Conservation (phyloP, 495 filamentous ascomycete species). For the Podospora comata region DNA sequence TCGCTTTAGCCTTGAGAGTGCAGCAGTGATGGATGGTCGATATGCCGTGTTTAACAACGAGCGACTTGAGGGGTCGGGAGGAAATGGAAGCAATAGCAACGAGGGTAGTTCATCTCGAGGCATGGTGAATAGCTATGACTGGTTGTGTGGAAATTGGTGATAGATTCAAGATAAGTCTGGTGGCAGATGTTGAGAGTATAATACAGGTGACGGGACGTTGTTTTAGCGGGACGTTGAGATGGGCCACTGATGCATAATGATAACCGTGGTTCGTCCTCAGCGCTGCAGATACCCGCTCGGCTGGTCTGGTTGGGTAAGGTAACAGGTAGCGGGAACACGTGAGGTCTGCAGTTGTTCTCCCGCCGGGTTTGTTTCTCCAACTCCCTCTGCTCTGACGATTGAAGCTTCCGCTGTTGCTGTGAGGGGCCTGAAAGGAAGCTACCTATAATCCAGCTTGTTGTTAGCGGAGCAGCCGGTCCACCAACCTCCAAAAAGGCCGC, state of each 20-base stretch:
- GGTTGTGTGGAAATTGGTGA: background rate
- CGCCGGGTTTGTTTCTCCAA: background rate
- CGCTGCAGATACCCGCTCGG: background rate
- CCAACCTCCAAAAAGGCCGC: background rate
- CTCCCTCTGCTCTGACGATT: background rate
- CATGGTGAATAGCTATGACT: slow-evolving; percentile 11
- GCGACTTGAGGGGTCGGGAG: slow-evolving; percentile 47
- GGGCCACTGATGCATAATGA: background rate
- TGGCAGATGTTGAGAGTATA: background rate
- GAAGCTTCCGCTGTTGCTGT: background rate
- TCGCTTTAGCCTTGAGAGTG: slow-evolving; percentile 44
- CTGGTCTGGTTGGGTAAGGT: background rate
- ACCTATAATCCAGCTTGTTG: background rate
- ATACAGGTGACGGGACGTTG: background rate
- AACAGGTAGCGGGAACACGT: background rate
- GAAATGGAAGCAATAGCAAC: slow-evolving; percentile 57
- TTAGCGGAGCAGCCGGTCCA: background rate
- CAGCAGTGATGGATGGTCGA: slow-evolving; percentile 48
- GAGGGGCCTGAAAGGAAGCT: background rate
- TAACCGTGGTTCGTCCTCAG: background rate
- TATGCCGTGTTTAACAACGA: slow-evolving; percentile 55
- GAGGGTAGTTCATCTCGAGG: slow-evolving; percentile 38
- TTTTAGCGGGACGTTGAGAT: background rate
- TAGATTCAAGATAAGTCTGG: background rate
- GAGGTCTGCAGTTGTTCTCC: background rate